Conservation (phyloP, 192 early-diverging fungal genomes). For the Linnemannia zychae region DNA sequence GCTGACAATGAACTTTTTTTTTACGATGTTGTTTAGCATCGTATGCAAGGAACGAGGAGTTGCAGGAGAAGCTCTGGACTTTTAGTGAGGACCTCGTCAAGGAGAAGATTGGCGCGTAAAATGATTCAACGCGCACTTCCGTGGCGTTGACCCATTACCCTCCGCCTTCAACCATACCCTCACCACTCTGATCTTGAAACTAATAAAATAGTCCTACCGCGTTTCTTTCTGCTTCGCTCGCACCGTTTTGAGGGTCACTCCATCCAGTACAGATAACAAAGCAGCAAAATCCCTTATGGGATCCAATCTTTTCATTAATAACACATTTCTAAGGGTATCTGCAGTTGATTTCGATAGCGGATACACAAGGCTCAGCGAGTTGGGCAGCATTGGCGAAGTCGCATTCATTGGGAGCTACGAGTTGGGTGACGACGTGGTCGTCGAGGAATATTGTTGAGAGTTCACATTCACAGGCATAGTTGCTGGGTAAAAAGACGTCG, state of each 20-base stretch:
- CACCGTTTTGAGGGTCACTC: too few species aligned
- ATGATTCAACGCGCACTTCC: not conserved
- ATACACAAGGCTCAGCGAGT: conserved; percentile 82
- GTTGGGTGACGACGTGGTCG: conserved; percentile 92
- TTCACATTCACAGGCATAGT: conserved; percentile 83
- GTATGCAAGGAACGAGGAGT: not conserved
- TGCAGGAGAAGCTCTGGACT: not conserved
- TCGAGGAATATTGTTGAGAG: conserved; percentile 87
- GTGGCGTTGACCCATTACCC: too few species aligned
- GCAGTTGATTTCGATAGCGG: conserved; percentile 88
- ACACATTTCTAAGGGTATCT: conserved; percentile 98
- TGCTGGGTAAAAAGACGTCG: conserved; percentile 90
- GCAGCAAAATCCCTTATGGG: too few species aligned
- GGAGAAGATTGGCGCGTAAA: not conserved
- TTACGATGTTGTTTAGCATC: not conserved
- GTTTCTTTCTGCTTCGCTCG: too few species aligned
- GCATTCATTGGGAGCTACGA: conserved; percentile 84
- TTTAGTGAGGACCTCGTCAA: not conserved
- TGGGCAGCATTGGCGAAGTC: conserved; percentile 91
- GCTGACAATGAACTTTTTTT: not conserved
- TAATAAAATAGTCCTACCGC: too few species aligned
- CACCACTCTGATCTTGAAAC: too few species aligned
- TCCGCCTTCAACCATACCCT: too few species aligned
- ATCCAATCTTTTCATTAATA: conserved; percentile 88
- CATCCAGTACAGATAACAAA: too few species aligned